Conservation (phyloP, 305 asterid genomes). For the Stenogyne calaminthoides region DNA sequence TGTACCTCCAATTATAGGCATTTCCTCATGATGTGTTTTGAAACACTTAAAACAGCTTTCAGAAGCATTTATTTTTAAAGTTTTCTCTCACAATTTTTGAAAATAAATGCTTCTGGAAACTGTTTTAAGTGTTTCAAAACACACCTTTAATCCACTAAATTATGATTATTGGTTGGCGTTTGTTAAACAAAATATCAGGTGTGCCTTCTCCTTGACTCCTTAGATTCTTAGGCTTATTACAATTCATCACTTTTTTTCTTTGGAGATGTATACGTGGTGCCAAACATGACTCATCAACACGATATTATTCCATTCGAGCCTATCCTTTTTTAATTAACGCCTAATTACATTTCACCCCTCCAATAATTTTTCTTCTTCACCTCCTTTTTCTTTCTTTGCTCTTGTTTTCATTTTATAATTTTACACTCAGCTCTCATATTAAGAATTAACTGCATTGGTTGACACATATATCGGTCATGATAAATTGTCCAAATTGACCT, state of each 20-base stretch:
- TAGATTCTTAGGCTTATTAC: conserved; percentile 28
- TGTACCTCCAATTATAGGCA: conserved; percentile 32
- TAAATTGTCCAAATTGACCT: no score
- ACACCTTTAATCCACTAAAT: conserved; percentile 28
- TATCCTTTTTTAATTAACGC: background rate
- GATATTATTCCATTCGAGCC: background rate
- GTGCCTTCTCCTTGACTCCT: conserved; percentile 34
- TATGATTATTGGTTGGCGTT: conserved; percentile 35
- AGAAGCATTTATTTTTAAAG: no score
- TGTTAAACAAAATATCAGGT: conserved; percentile 18
- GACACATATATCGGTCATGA: no score
- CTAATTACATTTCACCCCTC: background rate
- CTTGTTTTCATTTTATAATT: background rate
- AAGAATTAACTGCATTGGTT: no score
- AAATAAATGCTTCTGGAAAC: no score
- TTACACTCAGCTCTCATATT: no score
- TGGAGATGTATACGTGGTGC: background rate
- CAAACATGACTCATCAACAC: background rate
- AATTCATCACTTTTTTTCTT: background rate
- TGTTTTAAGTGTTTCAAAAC: no score
- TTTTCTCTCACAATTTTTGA: no score
- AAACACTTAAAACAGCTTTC: no score
- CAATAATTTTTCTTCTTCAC: background rate
- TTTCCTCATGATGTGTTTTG: no score
- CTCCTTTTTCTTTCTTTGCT: background rate